These are phyloP conservation scores for Penicillium pulvis DNA, from an alignment of 495 filamentous ascomycete genomes.

Conservation along the genomic window DNA sequence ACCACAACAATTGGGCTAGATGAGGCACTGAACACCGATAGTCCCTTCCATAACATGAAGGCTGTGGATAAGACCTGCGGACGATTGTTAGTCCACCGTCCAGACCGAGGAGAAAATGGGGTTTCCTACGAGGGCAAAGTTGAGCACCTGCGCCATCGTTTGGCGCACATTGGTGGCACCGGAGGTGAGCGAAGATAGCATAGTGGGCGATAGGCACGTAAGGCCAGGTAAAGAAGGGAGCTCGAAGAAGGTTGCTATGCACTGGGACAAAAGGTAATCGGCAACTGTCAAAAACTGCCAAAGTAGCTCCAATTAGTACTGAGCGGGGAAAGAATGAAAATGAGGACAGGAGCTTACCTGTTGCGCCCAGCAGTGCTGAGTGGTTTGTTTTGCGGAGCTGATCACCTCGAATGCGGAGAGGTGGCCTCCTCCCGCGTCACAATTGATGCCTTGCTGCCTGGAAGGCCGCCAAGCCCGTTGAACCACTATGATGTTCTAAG, in stretches of 20 bases:
- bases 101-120: constrained; percentile 49
- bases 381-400: constrained; percentile 25
- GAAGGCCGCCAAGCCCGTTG: not conserved
- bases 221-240: constrained; percentile 7
- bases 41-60: constrained; percentile 88
- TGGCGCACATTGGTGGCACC: constrained; percentile 75
- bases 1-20: constrained; percentile 96
- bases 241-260: not conserved
- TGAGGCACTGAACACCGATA: constrained; percentile 82
- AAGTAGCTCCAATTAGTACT: not conserved
- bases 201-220: constrained; percentile 40
- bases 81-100: not conserved
- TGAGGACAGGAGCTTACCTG: not conserved
- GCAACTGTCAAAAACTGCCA: not conserved
- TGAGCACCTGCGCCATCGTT: constrained; percentile 84
- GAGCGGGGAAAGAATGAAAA: not conserved
- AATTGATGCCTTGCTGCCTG: constrained; percentile 6
- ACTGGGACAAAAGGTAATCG: not conserved
- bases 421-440: constrained; percentile 24
- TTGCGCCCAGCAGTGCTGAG: constrained; percentile 13
- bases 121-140: constrained; percentile 91
- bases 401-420: constrained; percentile 28
- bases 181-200: constrained; percentile 69
- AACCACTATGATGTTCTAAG: not conserved
- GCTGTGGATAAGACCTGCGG: constrained; percentile 29